A percentile compares a stretch with the other conserved stretches of the same genome.
These are phyloP conservation scores for Zea mays DNA, from an alignment of 176 grass and related monocot species.

Conservation along the genomic window Zm-B73-REFERENCE-NAM-5.0 NC_050101.1:95376001-95376500, in stretches of 20 bases:
- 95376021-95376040: constrained; percentile 59
- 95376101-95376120: constrained; percentile 18
- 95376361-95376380: neutral
- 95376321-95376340: constrained; percentile 13
- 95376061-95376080: constrained; percentile 63
- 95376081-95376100: constrained; percentile 58
- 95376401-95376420: neutral
- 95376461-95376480: neutral
- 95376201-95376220: constrained; percentile 52
- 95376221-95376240: constrained; percentile 57
- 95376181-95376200: constrained; percentile 59
- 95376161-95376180: constrained; percentile 62
- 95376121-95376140: neutral
- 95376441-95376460: neutral
- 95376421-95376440: neutral
- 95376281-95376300: constrained; percentile 1
- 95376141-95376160: constrained; percentile 37
- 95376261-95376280: constrained; percentile 55
- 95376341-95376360: neutral
- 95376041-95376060: constrained; percentile 50
- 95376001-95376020: constrained; percentile 51
- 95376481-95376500: neutral
- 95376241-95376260: constrained; percentile 51
- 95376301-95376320: neutral
- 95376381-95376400: no score